phyloP scores from a whole-genome alignment of 169 alveolate species.

The Plasmodium ovale region DNA sequence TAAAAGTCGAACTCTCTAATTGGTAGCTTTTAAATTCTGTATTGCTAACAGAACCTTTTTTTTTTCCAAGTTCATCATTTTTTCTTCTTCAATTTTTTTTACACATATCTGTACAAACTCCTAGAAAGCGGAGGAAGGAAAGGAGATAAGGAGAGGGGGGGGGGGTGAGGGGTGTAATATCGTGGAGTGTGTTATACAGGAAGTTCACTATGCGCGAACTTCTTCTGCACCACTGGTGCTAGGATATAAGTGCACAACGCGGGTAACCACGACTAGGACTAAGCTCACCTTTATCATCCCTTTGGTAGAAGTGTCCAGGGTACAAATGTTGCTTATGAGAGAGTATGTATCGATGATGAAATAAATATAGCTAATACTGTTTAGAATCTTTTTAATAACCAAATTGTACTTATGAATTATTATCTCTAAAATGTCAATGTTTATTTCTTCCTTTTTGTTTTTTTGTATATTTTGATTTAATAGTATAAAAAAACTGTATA shows the following conservation, averaged over 20 bases:
- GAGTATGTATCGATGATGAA: conserved; percentile 53
- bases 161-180: no score
- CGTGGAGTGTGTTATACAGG: no score
- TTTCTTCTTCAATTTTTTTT: conserved; percentile 67
- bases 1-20: neutral
- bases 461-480: conserved; percentile 45
- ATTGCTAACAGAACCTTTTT: conserved; percentile 44
- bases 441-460: conserved; percentile 2
- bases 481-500: conserved; percentile 48
- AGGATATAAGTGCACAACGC: no score
- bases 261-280: no score
- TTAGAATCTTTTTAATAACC: conserved; percentile 20
- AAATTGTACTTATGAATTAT: conserved; percentile 39
- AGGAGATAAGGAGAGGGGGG: neutral
- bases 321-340: conserved; percentile 43
- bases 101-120: conserved; percentile 66
- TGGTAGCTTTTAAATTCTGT: conserved; percentile 65
- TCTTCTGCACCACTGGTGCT: no score
- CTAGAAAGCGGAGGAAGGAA: conserved; percentile 10
- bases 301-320: conserved; percentile 31
- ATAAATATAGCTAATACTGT: conserved; percentile 31
- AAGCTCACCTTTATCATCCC: conserved; percentile 44
- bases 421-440: conserved; percentile 1
- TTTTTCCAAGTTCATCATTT: conserved; percentile 54
- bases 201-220: no score